These are phyloP conservation scores for Astragalus glycyphyllos DNA, from an alignment of 306 rosid species.

Conservation along the genomic window DNA sequence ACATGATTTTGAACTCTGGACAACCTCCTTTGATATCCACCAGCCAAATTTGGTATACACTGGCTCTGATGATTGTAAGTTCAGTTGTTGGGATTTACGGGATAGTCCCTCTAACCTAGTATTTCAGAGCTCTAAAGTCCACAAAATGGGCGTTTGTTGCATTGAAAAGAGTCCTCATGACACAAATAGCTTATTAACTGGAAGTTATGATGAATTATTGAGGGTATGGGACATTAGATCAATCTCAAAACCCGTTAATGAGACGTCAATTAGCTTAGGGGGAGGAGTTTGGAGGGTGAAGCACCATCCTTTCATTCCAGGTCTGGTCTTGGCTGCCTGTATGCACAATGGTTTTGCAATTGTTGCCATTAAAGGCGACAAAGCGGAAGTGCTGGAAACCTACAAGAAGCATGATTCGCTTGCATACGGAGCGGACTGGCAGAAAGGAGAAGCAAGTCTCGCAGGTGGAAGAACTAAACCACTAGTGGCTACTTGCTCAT, in stretches of 20 bases:
- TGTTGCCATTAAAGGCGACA: constrained; percentile 55
- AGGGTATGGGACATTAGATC: constrained; percentile 89
- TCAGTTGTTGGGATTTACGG: constrained; percentile 84
- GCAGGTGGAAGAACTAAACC: constrained; percentile 50
- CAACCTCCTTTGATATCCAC: constrained; percentile 77
- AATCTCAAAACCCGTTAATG: constrained; percentile 69
- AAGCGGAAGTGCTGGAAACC: constrained; percentile 69
- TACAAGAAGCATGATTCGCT: constrained; percentile 77
- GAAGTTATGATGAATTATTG: constrained; percentile 82
- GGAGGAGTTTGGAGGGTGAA: constrained; percentile 97
- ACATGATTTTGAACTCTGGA: constrained; percentile 92
- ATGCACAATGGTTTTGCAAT: constrained; percentile 94
- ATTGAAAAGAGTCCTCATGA: constrained; percentile 69
- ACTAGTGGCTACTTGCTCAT: constrained; percentile 85
- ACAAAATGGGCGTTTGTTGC: constrained; percentile 89
- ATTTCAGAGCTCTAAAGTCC: constrained; percentile 74
- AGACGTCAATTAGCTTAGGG: constrained; percentile 72
- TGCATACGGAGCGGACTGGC: constrained; percentile 97
- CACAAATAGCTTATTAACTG: constrained; percentile 66
- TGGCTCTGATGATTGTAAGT: constrained; percentile 90
- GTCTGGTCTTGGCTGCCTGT: constrained; percentile 83
- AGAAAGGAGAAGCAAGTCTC: constrained; percentile 51
- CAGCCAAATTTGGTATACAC: constrained; percentile 81
- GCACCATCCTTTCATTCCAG: constrained; percentile 68
- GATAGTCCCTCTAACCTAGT: constrained; percentile 65